Percentiles rank a stretch among this genome's conserved stretches.
Conservation (phyloP, 2,329 filamentous ascomycete species). For the Aspergillus ibericus region DNA sequence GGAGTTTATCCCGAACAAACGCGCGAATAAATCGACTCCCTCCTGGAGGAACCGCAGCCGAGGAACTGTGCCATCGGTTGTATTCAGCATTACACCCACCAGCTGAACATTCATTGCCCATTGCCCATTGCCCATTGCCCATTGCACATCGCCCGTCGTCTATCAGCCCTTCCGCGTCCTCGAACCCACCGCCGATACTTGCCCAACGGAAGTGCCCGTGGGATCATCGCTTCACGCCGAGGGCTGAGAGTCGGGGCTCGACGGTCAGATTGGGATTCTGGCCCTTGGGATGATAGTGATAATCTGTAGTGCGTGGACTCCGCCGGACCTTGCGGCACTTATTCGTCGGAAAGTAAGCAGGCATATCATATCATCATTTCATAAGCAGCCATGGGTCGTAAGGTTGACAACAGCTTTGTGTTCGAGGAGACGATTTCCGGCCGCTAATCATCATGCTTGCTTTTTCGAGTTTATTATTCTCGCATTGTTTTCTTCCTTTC, state of each 20-base stretch:
- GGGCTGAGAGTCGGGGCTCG: neutral
- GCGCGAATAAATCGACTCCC: neutral
- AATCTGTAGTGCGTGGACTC: neutral
- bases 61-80: neutral
- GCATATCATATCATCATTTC: neutral
- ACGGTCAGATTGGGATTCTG: neutral
- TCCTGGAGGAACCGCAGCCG: neutral
- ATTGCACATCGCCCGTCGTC: neutral
- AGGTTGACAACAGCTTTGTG: neutral
- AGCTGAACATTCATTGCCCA: neutral
- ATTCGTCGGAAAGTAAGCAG: neutral
- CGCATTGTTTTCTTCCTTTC: neutral
- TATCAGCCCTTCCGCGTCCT: neutral
- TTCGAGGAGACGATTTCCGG: neutral
- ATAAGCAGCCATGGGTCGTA: neutral
- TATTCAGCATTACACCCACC: neutral
- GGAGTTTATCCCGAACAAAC: neutral
- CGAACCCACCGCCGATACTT: slow-evolving; percentile 17
- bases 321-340: neutral
- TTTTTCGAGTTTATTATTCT: neutral
- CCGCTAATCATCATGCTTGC: neutral
- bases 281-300: neutral
- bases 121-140: neutral
- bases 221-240: slow-evolving; percentile 10
- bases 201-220: slow-evolving; percentile 13